phyloP scores from a whole-genome alignment of 164 flowering plant genomes.

The Litsea cubeba region DNA sequence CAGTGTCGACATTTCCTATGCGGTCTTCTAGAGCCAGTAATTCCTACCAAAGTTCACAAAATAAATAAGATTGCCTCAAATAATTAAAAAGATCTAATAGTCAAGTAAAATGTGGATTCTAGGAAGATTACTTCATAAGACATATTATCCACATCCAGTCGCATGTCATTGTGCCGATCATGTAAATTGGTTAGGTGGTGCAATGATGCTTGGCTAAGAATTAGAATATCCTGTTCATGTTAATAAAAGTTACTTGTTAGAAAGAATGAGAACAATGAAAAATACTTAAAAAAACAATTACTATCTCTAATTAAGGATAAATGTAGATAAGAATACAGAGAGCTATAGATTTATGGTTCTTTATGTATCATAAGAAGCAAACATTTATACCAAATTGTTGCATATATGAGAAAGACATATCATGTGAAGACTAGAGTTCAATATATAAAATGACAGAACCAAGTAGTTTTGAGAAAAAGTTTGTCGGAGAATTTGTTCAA shows the following conservation, averaged over 20 bases:
- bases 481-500: too few species aligned
- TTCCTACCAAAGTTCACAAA: conserved; percentile 38
- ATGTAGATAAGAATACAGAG: neutral
- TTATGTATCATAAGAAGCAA: neutral
- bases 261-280: neutral
- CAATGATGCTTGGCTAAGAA: conserved; percentile 1
- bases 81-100: neutral
- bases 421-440: neutral
- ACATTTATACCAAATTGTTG: neutral
- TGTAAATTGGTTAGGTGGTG: conserved; percentile 1
- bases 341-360: neutral
- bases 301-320: neutral
- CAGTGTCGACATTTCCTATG: conserved; percentile 74
- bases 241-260: neutral
- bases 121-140: conserved; percentile 16
- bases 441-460: neutral
- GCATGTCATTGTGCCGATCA: conserved; percentile 10
- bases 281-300: neutral
- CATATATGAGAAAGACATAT: neutral
- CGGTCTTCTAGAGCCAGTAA: conserved; percentile 78
- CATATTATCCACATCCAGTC: conserved; percentile 14
- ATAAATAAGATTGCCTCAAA: neutral
- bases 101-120: too few species aligned
- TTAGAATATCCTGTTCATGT: conserved; percentile 8
- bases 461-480: neutral